phyloP scores from a whole-genome alignment of 140 eudicot genomes.

The Anethum foeniculum region DNA sequence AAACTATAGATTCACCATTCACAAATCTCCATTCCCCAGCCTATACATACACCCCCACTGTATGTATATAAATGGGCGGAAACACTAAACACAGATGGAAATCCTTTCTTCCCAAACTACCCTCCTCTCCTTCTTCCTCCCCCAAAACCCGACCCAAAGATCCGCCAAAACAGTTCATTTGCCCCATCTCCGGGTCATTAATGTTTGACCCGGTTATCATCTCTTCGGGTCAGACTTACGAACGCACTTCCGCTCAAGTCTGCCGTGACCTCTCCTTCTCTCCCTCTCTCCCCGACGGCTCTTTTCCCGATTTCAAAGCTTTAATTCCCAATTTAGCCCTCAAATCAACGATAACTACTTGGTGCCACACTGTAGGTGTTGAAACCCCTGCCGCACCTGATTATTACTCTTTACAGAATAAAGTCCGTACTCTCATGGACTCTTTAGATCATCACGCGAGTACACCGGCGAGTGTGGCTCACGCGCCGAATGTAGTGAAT shows the following conservation, averaged over 20 bases:
- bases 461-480: slow-evolving; percentile 31
- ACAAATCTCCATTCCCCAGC: background rate
- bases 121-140: slow-evolving; percentile 19
- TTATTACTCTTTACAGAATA: slow-evolving; percentile 24
- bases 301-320: slow-evolving; percentile 53
- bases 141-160: slow-evolving; percentile 21
- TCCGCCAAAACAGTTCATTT: slow-evolving; percentile 51
- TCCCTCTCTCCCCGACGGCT: slow-evolving; percentile 52
- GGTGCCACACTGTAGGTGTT: slow-evolving; percentile 50
- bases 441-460: slow-evolving; percentile 7
- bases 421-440: slow-evolving; percentile 25
- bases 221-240: slow-evolving; percentile 75
- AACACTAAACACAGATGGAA: slow-evolving; percentile 39
- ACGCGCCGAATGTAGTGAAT: slow-evolving; percentile 43
- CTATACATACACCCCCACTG: background rate
- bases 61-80: slow-evolving; percentile 29
- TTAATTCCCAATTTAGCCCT: slow-evolving; percentile 70
- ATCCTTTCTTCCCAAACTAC: slow-evolving; percentile 25
- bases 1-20: background rate
- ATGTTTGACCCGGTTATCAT: slow-evolving; percentile 78
- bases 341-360: slow-evolving; percentile 45
- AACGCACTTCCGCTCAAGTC: slow-evolving; percentile 43
- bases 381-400: slow-evolving; percentile 37
- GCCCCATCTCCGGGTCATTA: slow-evolving; percentile 61
- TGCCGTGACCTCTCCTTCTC: slow-evolving; percentile 39